Base-by-base conservation (phyloP, 306 rosid species). In the Cyclanthera cordifolia region DNA sequence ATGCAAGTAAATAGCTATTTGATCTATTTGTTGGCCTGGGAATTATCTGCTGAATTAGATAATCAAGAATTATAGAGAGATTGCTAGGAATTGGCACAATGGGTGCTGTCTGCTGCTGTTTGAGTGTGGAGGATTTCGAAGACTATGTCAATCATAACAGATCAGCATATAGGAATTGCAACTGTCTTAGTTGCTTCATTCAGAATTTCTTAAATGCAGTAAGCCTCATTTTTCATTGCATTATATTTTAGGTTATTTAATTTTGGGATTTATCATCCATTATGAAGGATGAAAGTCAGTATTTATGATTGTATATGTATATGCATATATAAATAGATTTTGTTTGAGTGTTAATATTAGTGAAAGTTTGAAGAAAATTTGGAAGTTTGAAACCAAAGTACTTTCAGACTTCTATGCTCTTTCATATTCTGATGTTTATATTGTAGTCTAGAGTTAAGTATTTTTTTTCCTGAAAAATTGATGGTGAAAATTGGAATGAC, bases 41-140 rank as follows among this genome's bases (percentile, higher is more conserved):
- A 78, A 72, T n/a, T n/a, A n/a, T 76, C 67, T 72, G 37, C 73
- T 68, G 64, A 64, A 76, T 64, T 21, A 70, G 76, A 54, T 24
- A 30, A 79, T 43, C 14, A 63, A 79, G 78, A 77, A 73, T 37
- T 23, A 23, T 66, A 6, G 46, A 78, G 78, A 76, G 70, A 67
- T 71, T 72, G 64, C 54, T 74, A 53, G 72, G 76, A 71, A 80
- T 85, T 73, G 81, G 85, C 85, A 80, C 55, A 67, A 93, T 93
- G 98, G 98, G 98, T 73, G 78, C 98, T 55, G 96, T 89, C 71
- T 93, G 95, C 78, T 85, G 98, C 77, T 93, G 98, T 78, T 72
- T 93, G 76, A 83, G 81, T 58, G 77, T 58, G 49, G 88, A 87
- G 5, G 81, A 83, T 72, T 79, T 83, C 8, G 98, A 89, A 80